Percentiles rank a stretch among this genome's conserved stretches.
Evolutionary conservation across 495 filamentous ascomycete species (phyloP).

Genomic region (Penicillium manginii): DNA sequence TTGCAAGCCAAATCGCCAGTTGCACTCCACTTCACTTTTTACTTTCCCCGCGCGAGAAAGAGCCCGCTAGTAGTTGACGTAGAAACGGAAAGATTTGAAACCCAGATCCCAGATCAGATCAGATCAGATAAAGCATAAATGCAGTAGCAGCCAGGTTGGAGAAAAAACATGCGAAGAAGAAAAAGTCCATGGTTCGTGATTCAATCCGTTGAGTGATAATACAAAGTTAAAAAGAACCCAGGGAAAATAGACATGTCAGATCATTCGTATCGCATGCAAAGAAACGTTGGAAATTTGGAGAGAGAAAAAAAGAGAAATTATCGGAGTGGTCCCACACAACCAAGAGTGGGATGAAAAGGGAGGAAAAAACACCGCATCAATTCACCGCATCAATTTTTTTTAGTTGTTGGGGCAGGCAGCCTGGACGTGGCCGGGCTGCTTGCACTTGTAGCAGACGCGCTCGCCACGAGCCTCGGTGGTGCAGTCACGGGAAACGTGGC

Average conservation of each 20-base stretch:
- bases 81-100: slow-evolving; percentile 21
- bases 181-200: slow-evolving; percentile 31
- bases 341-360: too few relatives aligned
- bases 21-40: slow-evolving; percentile 17
- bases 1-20: slow-evolving; percentile 35
- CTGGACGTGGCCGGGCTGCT: slow-evolving; percentile 96
- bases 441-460: slow-evolving; percentile 99
- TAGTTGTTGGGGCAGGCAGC: slow-evolving; percentile 74
- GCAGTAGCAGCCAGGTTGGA: slow-evolving; percentile 2
- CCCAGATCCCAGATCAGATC: slow-evolving; percentile 2
- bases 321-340: too few relatives aligned
- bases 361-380: background rate
- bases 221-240: slow-evolving; percentile 24
- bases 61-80: slow-evolving; percentile 1
- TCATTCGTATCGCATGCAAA: slow-evolving; percentile 28
- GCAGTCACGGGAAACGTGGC: slow-evolving; percentile 94
- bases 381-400: background rate
- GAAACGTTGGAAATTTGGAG: slow-evolving; percentile 14
- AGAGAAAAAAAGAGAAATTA: slow-evolving; percentile 16
- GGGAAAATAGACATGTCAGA: slow-evolving; percentile 31
- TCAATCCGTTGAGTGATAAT: slow-evolving; percentile 34
- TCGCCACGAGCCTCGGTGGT: slow-evolving; percentile 85
- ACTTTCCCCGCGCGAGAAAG: slow-evolving; percentile 16
- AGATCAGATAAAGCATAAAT: slow-evolving; percentile 11
- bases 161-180: slow-evolving; percentile 13